Base-by-base conservation (phyloP, 768 basidiomycete species). In the Naganishia vishniacii region DNA sequence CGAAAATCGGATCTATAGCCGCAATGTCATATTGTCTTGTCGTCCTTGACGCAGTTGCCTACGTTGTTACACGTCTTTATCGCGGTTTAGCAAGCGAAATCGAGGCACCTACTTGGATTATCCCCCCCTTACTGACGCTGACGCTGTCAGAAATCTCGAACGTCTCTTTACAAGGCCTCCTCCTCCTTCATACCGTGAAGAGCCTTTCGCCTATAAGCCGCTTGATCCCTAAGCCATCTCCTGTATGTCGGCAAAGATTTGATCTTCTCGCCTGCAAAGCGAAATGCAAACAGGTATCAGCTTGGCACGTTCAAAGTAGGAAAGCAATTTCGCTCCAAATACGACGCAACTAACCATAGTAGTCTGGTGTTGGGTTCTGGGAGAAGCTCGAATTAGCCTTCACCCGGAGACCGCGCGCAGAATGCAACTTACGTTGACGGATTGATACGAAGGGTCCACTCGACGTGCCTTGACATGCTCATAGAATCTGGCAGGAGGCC, bases 151-250 rank as follows among this genome's bases (percentile, higher is more conserved):
- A 15, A 37, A 37, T 37, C 8, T 15, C 15, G 34, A 15, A 37
- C n/a, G n/a, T 40, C 28, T n/a, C 49, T 51, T 26, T 40, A 56
- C 12, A 56, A 34, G 7, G 53, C 42, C 34, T 67, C 64, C 66
- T 73, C 72, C n/a, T 65, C 71, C 20, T 75, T 73, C n/a, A 77
- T 75, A n/a, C 76, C 76, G 64, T 77, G 74, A 66, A 72, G 65
- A 8, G 76, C 76, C 62, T 77, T 77, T n/a, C 76, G 65, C 66
- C 70, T 72, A 62, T 77, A 77, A 9, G 73, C 75, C 34, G 75
- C 73, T 64, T 78, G 77, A 69, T 78, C 77, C 49, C 77, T 61
- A 15, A 78, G 66, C 77, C 77, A 78, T 49, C 76, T 64, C 47
- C 77, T 65, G 64, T 78, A 78, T 0, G 73, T 70, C 28, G 70